Base-by-base conservation (phyloP, 2,329 filamentous ascomycete genomes). In the Nemania sp. region DNA sequence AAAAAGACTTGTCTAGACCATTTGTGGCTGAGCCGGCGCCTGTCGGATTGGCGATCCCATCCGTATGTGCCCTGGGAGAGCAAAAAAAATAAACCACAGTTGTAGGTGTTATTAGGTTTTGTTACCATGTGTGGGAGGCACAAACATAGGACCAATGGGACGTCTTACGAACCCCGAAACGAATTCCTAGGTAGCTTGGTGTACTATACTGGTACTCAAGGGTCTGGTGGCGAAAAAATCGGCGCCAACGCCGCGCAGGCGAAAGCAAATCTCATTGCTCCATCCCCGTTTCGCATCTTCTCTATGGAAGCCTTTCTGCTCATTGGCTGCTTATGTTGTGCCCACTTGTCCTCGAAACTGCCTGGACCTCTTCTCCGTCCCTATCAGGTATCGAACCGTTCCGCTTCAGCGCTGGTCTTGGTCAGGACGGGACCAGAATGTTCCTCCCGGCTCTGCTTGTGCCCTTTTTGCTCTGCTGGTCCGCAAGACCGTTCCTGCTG, bases 151-250 rank as follows among this genome's bases (percentile, higher is more conserved):
- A 51, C 67, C 70, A 67, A 72, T 75, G 72, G 74, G 70, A 70
- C 70, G 71, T 73, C 63, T 70, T 71, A 51, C 70, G 69, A 74
- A 62, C 72, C 73, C 74, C 73, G 70, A 72, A 76, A 73, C 70
- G 65, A 68, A 70, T 66, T 67, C 64, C 57, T 67, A 26, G 47
- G 47, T 49, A 53, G 20, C 27, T 24, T 53, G 26, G 64, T 41
- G 49, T 69, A 52, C 49, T 55, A 56, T 35, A 59, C 67, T 59
- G 62, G 54, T 61, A 60, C 54, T 67, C 75, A 73, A 77, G 74
- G 74, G 73, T 75, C 69, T 72, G 75, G 76, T 78, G 76, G 76
- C 76, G 69, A 77, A 77, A 73, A n/a, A 68, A 64, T 62, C 58
- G 62, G 67, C 56, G 32, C 64, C 63, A 67, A 54, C 60, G 70